Evolutionary conservation across 2,329 filamentous ascomycete species (phyloP), one percentile per base, ranked within the genome.

Genomic region (Emmonsia crescens): DNA sequence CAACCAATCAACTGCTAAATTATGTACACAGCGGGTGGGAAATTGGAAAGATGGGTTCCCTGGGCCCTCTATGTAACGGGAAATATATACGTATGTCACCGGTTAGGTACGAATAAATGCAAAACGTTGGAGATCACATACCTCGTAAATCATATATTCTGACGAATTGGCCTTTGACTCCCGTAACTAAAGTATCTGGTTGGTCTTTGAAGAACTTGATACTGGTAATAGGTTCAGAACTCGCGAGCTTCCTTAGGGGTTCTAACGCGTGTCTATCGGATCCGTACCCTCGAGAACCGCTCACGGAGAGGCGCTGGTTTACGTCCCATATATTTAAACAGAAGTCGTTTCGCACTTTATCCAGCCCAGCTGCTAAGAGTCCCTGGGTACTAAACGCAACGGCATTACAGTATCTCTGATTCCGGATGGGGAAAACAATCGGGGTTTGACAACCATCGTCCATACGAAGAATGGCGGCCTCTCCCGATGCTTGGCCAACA

Each of bases 271-370:
- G 66, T 61, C 68, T 69, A 55, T 67, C 66, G 21, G 61, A 63
- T 12, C 71, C 70, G 58, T 71, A 70, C 1, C 61, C 48, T 8
- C 72, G 71, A 62, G 70, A 72, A 19, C 68, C 69, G 66, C 62
- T 74, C 70, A 68, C 73, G 64, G 61, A 74, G 62, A 76, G 74
- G 54, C 75, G 74, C 68, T 76, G 79, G 64, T 80, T 81, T 56
- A 85, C 77, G 73, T 87, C 84, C 77, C 84, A 87, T 42, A 87
- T 81, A 66, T 86, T 86, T 64, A 87, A 72, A 67, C 83, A 86
- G 61, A 84, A 82, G 72, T 87, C 85, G 57, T 85, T 86, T 10
- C 85, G 79, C 49, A 85, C 83, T 64, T 83, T 79, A 68, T 87
- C 85, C 60, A 87, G 72, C 1, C 83, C 85, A 3, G 83, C 82